Percentiles rank a stretch among this genome's conserved stretches.
Evolutionary conservation across 2,329 filamentous ascomycete species (phyloP).

Genomic region (Diaporthe sp.): DNA sequence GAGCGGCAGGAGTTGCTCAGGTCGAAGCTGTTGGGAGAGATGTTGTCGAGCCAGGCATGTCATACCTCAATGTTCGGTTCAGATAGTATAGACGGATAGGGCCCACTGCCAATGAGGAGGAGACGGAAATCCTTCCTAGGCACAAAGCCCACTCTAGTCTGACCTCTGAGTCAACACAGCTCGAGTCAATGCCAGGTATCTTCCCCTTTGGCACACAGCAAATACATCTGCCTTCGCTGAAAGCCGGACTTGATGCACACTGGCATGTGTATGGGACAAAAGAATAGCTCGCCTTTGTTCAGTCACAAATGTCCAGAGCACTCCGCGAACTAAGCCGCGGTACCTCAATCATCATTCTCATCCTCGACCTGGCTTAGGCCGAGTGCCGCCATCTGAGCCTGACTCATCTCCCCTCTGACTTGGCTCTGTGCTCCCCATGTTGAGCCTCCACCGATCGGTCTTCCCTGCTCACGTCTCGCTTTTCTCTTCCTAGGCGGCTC

Average conservation of each 20-base stretch:
- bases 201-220: too few species aligned
- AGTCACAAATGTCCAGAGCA: too few species aligned
- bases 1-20: neutral
- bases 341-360: neutral
- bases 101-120: too few species aligned
- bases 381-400: constrained; percentile 6
- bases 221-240: too few species aligned
- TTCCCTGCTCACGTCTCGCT: neutral
- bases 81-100: neutral
- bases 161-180: too few species aligned
- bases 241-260: too few species aligned
- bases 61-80: neutral
- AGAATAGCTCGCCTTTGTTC: fast-evolving
- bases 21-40: neutral
- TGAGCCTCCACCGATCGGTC: neutral
- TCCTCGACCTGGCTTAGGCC: neutral
- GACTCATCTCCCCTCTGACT: constrained; percentile 5
- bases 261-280: too few species aligned
- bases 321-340: fast-evolving
- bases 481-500: neutral
- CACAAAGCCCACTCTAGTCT: neutral
- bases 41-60: neutral
- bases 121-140: too few species aligned
- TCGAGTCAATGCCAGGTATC: too few species aligned
- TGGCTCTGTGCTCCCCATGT: neutral